Base-by-base conservation (phyloP, 768 basidiomycete species). In the Trametes maxima region DNA sequence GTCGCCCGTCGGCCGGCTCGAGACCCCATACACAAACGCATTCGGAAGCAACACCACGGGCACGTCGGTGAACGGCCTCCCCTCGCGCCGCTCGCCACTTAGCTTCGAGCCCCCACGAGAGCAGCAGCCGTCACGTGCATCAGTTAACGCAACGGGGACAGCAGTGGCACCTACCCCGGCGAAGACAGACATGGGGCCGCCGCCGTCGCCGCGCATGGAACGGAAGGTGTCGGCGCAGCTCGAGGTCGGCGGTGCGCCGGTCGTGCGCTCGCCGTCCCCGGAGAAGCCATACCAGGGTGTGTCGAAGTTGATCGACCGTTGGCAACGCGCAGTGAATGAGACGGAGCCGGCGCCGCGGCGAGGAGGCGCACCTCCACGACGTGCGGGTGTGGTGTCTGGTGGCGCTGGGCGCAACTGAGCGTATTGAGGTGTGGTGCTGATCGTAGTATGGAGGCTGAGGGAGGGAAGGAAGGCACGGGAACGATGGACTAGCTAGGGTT, bases 211-310 rank as follows among this genome's bases (percentile, higher is more conserved):
- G 25, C 55, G 55, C 39, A 17, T 54, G 21, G 54, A 54, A 37
- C 63, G 65, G 35, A 67, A 46, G 58, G 22, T 36, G 40, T 57
- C 59, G 12, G 64, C 49, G 16, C 54, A 48, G 24, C 24, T 21
- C 33, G 60, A 49, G 28, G 42, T n/a, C 40, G 42, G 8, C 2
- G 35, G 45, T 45, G 37, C 16, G 36, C 56, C 55, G 1, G 44
- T 50, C 17, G 52, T 66, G 21, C 79, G 81, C 14, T 79, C 89
- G 14, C 78, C 89, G 5, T 88, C 89, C 10, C 89, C 90, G 8
- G 92, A 94, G 69, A 80, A 81, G 56, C 88, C 89, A 35, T 94
- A 87, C 72, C 87, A 85, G 69, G 92, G 92, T 39, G 92, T 94
- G 45, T 88, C 90, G 28, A 90, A 82, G 74, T 78, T 94, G 37